Percentiles rank a stretch among this genome's conserved stretches.
Conservation (phyloP, 2,329 filamentous ascomycete species). For the Fusarium agapanthi region DNA sequence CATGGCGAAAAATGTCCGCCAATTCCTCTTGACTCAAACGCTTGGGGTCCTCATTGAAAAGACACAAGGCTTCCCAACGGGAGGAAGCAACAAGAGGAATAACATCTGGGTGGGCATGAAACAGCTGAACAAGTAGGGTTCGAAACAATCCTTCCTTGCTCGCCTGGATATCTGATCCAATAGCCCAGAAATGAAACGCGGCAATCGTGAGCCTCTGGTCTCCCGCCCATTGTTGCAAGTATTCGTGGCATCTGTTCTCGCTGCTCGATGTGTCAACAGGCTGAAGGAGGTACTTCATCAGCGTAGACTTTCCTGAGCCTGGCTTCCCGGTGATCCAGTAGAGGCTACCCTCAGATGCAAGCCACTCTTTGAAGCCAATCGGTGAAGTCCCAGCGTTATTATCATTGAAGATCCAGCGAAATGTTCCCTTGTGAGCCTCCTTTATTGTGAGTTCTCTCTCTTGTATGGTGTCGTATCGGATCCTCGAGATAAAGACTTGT, state of each 20-base stretch:
- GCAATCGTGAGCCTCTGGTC: not conserved
- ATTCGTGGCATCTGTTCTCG: not conserved
- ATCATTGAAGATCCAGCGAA: constrained; percentile 7
- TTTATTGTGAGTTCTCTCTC: constrained; percentile 14
- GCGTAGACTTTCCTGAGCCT: constrained; percentile 8
- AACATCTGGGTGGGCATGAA: not conserved
- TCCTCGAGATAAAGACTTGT: not conserved
- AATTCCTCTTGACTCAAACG: not conserved
- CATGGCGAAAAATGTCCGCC: not conserved
- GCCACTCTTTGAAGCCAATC: constrained; percentile 6
- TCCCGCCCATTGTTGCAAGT: not conserved
- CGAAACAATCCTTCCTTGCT: not conserved
- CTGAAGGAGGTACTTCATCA: constrained; percentile 10
- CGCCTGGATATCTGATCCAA: not conserved
- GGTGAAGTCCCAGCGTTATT: not conserved
- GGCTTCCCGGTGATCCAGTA: constrained; percentile 28
- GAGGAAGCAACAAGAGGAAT: not conserved
- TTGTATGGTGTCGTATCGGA: constrained; percentile 11
- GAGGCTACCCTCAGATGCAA: not conserved
- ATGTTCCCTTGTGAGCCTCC: constrained; percentile 11
- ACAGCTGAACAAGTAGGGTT: constrained; percentile 6
- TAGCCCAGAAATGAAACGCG: constrained; percentile 26
- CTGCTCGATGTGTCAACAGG: not conserved
- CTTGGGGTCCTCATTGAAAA: not conserved
- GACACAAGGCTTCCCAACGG: constrained; percentile 7